phyloP scores from a whole-genome alignment of 2,329 filamentous ascomycete genomes.

The Corniculantispora saksenae region DNA sequence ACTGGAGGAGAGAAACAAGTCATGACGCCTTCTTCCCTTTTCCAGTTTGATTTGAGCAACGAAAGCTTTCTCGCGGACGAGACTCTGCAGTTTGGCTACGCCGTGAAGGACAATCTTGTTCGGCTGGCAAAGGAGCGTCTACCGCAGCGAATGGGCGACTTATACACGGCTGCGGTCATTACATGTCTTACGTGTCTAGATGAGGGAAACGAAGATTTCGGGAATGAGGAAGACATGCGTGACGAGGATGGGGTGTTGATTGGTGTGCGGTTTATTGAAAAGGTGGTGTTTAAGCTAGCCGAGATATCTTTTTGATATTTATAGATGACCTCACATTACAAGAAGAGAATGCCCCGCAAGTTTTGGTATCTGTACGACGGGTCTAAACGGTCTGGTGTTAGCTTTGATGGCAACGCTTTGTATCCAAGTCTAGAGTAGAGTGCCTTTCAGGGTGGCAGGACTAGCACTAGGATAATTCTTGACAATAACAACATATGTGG shows the following conservation, averaged over 20 bases:
- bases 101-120: background rate
- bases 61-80: background rate
- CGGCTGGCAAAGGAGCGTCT: background rate
- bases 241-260: background rate
- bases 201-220: background rate
- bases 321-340: no score
- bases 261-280: background rate
- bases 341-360: no score
- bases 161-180: background rate
- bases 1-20: background rate
- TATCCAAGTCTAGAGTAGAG: no score
- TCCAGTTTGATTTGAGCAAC: background rate
- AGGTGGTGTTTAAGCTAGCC: background rate
- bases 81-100: background rate
- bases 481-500: no score
- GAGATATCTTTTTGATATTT: background rate
- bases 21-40: background rate
- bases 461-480: no score
- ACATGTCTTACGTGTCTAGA: background rate
- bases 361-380: no score
- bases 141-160: background rate
- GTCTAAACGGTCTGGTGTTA: no score
- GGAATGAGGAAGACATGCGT: background rate
- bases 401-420: no score
- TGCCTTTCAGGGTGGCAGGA: no score